Base-by-base conservation (phyloP, 352 stramenopile species). In the Thalassiosira delicatula region DNA sequence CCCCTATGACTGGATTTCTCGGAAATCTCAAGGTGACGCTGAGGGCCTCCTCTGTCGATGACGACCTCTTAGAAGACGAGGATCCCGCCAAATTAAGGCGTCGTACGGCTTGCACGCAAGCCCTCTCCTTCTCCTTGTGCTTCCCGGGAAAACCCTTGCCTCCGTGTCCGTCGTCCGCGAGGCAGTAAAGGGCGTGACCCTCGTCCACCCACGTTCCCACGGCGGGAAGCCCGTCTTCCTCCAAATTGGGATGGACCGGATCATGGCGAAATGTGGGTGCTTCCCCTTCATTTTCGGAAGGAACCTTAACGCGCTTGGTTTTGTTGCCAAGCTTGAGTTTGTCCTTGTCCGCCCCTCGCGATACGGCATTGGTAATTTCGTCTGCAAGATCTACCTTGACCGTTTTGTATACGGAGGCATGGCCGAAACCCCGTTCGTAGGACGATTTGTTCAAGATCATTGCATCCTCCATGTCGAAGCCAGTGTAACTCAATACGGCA, bases 361-460 rank as follows among this genome's bases (percentile, higher is more conserved):
- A 76, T 53, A 81, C 40, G 84, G 93, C 19, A 81, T 89, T 0
- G 77, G 42, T 63, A 30, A 83, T 87, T 81, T 95, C 90, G 57
- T 95, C 93, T 35, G 81, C 71, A 17, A 98, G 77, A 77, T 99
- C 96, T 11, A 99, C 93, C 54, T 94, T 94, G 32, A 98, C 94
- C 42, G 98, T 99, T 88, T 99, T 99, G 93, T 99, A 99, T 65
- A 99, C 97, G 27, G 93, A 97, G 9, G 96, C 97, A 86, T 99
- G 97, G 53, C 84, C 97, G 91, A 99, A 99, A 44, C 97, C 97
- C 62, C 97, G 93, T 79, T 99, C 97, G 82, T 98, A 99, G 9
- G 96, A 96, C 32, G 94, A 96, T 92, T 99, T 99, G 93, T 99
- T 99, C 19, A 99, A 89, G 89, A 99, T 99, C 96, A 99, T 99